Evolutionary conservation across 1,284 basidiomycete species (phyloP).

Genomic region (Microbotryomycetes sp.): DNA sequence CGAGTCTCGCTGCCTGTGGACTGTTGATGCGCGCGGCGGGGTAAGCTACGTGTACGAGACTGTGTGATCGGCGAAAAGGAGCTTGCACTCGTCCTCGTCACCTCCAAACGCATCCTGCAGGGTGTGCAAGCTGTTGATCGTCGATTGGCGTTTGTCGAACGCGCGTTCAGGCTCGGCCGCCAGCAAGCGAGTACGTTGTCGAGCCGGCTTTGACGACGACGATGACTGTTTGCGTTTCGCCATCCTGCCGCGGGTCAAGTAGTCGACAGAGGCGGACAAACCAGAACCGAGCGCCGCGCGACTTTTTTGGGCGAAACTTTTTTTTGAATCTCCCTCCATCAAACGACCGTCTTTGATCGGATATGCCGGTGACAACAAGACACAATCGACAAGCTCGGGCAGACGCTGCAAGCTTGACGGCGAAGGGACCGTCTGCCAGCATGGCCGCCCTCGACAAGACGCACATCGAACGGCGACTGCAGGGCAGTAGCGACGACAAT

Average conservation of each 20-base stretch:
- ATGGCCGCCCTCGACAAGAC: too few species aligned
- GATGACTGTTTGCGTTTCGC: background rate
- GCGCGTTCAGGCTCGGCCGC: background rate
- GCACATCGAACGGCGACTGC: too few species aligned
- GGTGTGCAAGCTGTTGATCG: slow-evolving; percentile 11
- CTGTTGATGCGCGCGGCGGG: background rate
- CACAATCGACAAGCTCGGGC: too few species aligned
- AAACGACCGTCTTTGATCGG: too few species aligned
- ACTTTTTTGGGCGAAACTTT: too few species aligned
- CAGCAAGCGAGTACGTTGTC: slow-evolving; percentile 8
- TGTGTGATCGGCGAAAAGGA: background rate
- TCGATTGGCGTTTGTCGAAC: slow-evolving; percentile 14
- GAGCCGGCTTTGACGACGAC: background rate
- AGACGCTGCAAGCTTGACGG: too few species aligned
- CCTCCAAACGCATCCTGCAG: slow-evolving; percentile 19
- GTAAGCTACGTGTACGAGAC: background rate
- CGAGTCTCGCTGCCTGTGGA: slow-evolving; percentile 29
- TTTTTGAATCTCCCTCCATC: too few species aligned
- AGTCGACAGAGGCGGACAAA: too few species aligned
- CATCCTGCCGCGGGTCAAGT: background rate
- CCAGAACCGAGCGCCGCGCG: too few species aligned
- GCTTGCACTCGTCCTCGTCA: slow-evolving; percentile 28
- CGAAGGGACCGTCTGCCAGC: too few species aligned
- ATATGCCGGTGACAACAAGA: too few species aligned
- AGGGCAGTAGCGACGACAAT: too few species aligned